These are phyloP conservation scores for Alternaria rosae DNA, from an alignment of 2,329 filamentous ascomycete genomes.

Conservation along the genomic window DNA sequence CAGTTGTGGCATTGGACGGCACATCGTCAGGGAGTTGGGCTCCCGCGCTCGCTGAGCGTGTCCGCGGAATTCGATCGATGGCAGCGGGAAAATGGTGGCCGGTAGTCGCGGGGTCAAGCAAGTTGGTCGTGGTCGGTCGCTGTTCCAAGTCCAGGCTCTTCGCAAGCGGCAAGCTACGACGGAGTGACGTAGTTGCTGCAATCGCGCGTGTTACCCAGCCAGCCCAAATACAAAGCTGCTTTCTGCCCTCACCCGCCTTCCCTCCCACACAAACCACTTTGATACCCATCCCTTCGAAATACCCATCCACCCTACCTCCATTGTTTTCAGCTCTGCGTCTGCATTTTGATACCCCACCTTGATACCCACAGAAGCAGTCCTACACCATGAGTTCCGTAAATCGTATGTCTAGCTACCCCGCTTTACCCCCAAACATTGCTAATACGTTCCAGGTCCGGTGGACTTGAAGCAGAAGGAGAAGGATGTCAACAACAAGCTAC, in stretches of 20 bases:
- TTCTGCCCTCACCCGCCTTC: slow-evolving; percentile 15
- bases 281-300: slow-evolving; percentile 16
- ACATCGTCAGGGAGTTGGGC: slow-evolving; percentile 1
- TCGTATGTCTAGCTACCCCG: slow-evolving; percentile 24
- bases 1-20: slow-evolving; percentile 5
- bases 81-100: neutral
- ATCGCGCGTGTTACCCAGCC: slow-evolving; percentile 19
- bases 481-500: slow-evolving; percentile 90
- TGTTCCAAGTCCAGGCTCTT: slow-evolving; percentile 13
- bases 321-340: slow-evolving; percentile 32
- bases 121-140: slow-evolving; percentile 3
- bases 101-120: slow-evolving; percentile 13
- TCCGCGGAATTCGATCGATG: slow-evolving; percentile 3
- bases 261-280: slow-evolving; percentile 12
- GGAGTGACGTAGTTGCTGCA: slow-evolving; percentile 23
- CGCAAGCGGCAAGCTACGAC: slow-evolving; percentile 16
- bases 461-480: slow-evolving; percentile 78
- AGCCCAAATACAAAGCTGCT: slow-evolving; percentile 30
- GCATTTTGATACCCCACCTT: slow-evolving; percentile 42
- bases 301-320: slow-evolving; percentile 18
- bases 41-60: neutral
- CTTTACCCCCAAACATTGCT: slow-evolving; percentile 63
- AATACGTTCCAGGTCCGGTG: slow-evolving; percentile 63
- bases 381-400: slow-evolving; percentile 40
- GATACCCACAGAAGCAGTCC: slow-evolving; percentile 32